Percentiles rank a stretch among this genome's conserved stretches.
Conservation (phyloP, 768 basidiomycete species). For the Xerocomellus intermedius region DNA sequence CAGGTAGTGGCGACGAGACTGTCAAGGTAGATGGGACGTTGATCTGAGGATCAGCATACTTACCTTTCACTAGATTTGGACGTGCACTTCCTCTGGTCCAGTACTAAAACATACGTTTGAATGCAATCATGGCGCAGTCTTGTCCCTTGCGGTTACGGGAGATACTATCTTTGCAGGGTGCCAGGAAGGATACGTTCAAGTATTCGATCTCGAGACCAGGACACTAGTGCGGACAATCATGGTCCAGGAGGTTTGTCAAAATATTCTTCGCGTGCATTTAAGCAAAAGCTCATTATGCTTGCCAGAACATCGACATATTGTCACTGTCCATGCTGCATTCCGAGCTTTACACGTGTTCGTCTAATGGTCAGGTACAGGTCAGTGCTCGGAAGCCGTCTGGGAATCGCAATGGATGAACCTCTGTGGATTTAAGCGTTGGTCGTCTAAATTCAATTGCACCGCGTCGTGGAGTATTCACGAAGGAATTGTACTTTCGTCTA, state of each 20-base stretch:
- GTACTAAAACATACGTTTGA: constrained; percentile 62
- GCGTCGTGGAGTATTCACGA: constrained; percentile 81
- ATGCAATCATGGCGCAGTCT: constrained; percentile 75
- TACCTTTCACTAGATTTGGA: constrained; percentile 56
- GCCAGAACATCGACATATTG: constrained; percentile 75
- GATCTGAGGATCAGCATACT: background rate
- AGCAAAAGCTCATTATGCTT: background rate
- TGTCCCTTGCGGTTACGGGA: constrained; percentile 71
- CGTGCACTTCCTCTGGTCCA: constrained; percentile 46
- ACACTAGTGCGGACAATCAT: constrained; percentile 85
- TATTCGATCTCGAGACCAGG: constrained; percentile 88
- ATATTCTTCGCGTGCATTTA: background rate
- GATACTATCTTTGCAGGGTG: constrained; percentile 90
- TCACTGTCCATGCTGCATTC: constrained; percentile 70
- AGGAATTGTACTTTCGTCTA: constrained; percentile 80
- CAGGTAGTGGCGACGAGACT: constrained; percentile 88
- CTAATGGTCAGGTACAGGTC: constrained; percentile 73
- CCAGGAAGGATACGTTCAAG: constrained; percentile 90
- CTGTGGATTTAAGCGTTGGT: constrained; percentile 59
- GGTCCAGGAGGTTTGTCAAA: constrained; percentile 64
- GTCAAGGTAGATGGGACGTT: constrained; percentile 61
- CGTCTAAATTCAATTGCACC: constrained; percentile 79
- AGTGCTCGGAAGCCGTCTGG: background rate
- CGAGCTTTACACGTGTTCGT: constrained; percentile 63
- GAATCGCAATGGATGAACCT: background rate